Evolutionary conservation across 2,329 filamentous ascomycete species (phyloP), one percentile per base, ranked within the genome.

Genomic region (Lasiodiplodia theobromae): DNA sequence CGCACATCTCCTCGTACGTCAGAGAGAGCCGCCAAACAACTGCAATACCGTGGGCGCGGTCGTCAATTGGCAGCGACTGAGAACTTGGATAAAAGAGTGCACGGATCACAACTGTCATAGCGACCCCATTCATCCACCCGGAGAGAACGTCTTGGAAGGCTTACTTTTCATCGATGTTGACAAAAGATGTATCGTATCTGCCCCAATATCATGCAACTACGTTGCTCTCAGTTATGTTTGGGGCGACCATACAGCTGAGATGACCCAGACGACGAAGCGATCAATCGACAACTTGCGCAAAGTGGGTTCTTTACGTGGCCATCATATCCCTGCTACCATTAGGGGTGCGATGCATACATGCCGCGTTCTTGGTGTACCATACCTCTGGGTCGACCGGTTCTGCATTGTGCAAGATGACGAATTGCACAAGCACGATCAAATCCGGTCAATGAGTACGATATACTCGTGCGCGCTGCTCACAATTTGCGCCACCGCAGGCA

Each of bases 301-400:
- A 28, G 5, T 6, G 5, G 28, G 28, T 6, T 28, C 4, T 6
- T 7, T 28, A 28, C 1, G 7, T 34, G 2, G 16, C 18, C 23
- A 38, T 0, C 25, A 0, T 10, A 58, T 72, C 16, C 71, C 71
- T 2, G 56, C 34, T 12, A 67, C 60, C 2, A 68, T 72, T 23
- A 38, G 2, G 3, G 69, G 71, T 18, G 65, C 70, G 5, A 69
- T 72, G 8, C n/a, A n/a, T n/a, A n/a, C 69, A 5, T 28, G 56
- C 14, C 11, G 18, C 14, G 2, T n/a, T 0, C 11, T 72, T 8
- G 69, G 69, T 6, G 60, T 68, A 51, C 49, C 68, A 37, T 64
- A 67, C 31, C 47, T 72, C 6, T 72, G 71, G 71, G 66, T 71
- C 47, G 71, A 72, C 53, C 64, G 69, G 7, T 54, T 72, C 14